Evolutionary conservation across 2,329 filamentous ascomycete genomes (phyloP).

Genomic region (Pestalotiopsis sp.): DNA sequence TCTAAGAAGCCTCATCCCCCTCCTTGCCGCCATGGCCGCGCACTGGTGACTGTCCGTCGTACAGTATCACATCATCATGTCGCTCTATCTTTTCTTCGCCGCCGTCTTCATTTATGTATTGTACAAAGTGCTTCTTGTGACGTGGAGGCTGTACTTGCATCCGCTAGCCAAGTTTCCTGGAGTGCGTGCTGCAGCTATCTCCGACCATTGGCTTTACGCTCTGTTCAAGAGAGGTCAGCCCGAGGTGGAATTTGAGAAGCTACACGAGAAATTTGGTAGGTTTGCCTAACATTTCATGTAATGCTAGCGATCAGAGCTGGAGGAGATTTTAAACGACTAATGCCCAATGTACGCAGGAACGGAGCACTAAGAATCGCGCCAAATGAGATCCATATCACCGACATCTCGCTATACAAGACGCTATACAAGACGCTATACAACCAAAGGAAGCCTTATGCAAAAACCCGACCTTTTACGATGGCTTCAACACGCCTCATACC

Average conservation of each 20-base stretch:
- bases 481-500: not conserved
- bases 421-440: not conserved
- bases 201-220: not conserved
- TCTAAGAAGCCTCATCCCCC: no score
- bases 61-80: not conserved
- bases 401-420: not conserved
- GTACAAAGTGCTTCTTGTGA: not conserved
- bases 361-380: not conserved
- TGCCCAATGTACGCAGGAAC: not conserved
- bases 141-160: not conserved
- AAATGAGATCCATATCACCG: not conserved
- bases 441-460: not conserved
- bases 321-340: not conserved
- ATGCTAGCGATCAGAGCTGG: not conserved
- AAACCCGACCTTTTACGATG: not conserved
- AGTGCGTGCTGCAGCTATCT: not conserved
- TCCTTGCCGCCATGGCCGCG: no score
- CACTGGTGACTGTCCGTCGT: not conserved
- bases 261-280: not conserved
- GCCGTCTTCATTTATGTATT: not conserved
- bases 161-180: not conserved
- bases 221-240: not conserved
- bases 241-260: not conserved
- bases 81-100: not conserved
- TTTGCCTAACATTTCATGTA: not conserved